Evolutionary conservation across 345 rosid species (phyloP).

Genomic region (Orychophragmus violaceus): DNA sequence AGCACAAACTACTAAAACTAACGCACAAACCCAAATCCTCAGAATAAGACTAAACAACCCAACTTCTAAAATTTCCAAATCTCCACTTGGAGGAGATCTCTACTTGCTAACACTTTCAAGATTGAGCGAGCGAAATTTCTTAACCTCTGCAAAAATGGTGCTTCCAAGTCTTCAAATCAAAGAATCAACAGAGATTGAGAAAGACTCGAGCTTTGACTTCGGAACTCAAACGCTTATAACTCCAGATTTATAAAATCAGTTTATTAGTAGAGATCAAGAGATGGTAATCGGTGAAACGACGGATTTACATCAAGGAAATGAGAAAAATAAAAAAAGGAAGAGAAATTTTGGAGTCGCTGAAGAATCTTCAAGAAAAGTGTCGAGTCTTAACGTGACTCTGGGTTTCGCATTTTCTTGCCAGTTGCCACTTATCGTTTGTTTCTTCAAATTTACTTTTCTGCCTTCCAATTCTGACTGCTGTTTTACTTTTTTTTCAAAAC

Average conservation of each 20-base stretch:
- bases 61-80: neutral
- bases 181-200: neutral
- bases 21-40: neutral
- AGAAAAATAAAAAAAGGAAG: neutral
- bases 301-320: neutral
- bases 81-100: neutral
- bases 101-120: neutral
- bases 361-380: conserved; percentile 6
- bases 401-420: conserved; percentile 13
- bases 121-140: neutral
- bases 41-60: neutral
- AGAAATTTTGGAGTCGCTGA: neutral
- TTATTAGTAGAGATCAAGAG: neutral
- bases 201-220: conserved; percentile 14
- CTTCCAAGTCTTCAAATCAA: neutral
- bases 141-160: neutral
- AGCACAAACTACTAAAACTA: neutral
- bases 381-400: conserved; percentile 4
- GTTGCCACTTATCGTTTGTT: neutral
- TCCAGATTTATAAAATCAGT: neutral
- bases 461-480: neutral
- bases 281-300: neutral
- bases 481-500: neutral
- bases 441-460: conserved; percentile 6
- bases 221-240: neutral